phyloP scores from a whole-genome alignment of 1,284 basidiomycete species.

The Papiliotrema fonsecae region DNA sequence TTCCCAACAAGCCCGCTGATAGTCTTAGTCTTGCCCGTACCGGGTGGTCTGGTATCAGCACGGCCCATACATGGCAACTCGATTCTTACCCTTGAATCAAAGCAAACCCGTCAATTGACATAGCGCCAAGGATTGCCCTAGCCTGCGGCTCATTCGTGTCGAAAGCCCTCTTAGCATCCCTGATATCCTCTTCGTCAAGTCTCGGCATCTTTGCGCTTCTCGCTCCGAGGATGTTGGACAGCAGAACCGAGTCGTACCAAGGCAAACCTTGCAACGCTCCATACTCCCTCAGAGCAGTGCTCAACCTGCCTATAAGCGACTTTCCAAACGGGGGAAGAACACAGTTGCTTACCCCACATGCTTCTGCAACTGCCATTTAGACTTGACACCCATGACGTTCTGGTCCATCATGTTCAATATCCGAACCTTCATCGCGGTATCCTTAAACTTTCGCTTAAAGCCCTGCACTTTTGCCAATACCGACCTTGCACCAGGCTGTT shows the following conservation, averaged over 20 bases:
- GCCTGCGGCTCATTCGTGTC: constrained; percentile 93
- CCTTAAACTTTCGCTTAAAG: constrained; percentile 56
- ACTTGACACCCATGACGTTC: constrained; percentile 46
- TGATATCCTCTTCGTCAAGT: constrained; percentile 57
- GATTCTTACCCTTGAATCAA: constrained; percentile 87
- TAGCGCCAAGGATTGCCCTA: constrained; percentile 73
- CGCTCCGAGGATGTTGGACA: constrained; percentile 65
- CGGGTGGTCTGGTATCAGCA: constrained; percentile 67
- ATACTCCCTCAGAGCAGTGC: constrained; percentile 89
- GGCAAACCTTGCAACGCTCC: constrained; percentile 76
- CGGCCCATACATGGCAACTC: background rate
- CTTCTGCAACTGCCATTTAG: constrained; percentile 71
- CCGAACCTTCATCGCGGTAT: constrained; percentile 51
- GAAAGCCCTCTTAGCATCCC: constrained; percentile 64
- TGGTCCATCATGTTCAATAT: constrained; percentile 49
- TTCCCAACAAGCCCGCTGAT: constrained; percentile 91
- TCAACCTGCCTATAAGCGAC: constrained; percentile 57
- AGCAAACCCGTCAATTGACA: constrained; percentile 72
- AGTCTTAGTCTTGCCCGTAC: constrained; percentile 98
- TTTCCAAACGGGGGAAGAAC: background rate
- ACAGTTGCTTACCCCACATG: constrained; percentile 64
- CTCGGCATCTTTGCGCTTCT: constrained; percentile 54
- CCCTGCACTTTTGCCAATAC: constrained; percentile 71
- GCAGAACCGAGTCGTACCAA: constrained; percentile 66
- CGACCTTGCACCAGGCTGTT: constrained; percentile 46